Evolutionary conservation across 768 basidiomycete genomes (phyloP), one percentile per base, ranked within the genome.

Genomic region (Boletus subparvulus): DNA sequence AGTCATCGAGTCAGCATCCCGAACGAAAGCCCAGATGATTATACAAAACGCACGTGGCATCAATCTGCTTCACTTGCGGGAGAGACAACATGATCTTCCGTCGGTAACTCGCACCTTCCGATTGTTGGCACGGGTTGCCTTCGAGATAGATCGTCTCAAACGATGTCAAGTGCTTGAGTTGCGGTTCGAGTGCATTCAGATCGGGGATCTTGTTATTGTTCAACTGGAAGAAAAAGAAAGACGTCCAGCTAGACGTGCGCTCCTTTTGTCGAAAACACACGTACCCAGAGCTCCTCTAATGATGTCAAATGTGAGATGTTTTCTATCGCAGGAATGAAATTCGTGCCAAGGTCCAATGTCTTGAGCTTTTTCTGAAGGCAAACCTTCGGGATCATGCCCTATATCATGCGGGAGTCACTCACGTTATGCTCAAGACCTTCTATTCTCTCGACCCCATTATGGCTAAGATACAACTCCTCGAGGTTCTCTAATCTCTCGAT

Each of bases 241-340:
- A 45, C 42, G 32, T 46, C 47, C 50, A 52, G 19, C 37, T 19
- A 26, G 21, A 36, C 9, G 37, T 35, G 10, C 13, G 30, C 16
- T 46, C 50, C 26, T 28, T 35, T 2, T 21, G 58, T 32, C 47
- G 13, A 35, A 32, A 40, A 49, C 19, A 6, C 26, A 12, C 83
- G 26, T 58, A 95, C 94, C 97, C 97, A 99, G 62, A 99, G 81
- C 68, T 99, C 97, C 66, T 94, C 90, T n/a, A 99, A 75, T 4
- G 77, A 69, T 5, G 65, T 75, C 10, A 97, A 76, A 70, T 96
- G 92, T 0, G 89, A 83, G 26, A 98, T 67, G 54, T 91, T 92
- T 67, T 96, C 94, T 26, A 97, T 80, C 53, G 78, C 79, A 39
- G 82, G 71, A 47, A 99, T 80, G 64, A 87, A 88, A 69, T 99